Base-by-base conservation (phyloP, 257 asterid genomes). In the Primulina tabacum region DNA sequence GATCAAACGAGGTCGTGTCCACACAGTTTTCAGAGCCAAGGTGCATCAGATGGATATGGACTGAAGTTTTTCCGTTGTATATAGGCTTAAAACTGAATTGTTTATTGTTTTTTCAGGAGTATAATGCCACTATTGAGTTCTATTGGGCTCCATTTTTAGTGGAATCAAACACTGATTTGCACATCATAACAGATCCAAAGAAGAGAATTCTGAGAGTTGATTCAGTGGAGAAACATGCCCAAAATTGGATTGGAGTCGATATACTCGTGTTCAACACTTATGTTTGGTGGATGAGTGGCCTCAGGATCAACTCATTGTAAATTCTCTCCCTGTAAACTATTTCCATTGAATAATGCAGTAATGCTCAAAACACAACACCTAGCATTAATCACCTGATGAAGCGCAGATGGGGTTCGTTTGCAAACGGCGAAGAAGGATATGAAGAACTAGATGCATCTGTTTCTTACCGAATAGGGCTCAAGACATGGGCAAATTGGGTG, bases 401-500 rank as follows among this genome's bases (percentile, higher is more conserved):
- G 62, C 20, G 65, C 82, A 90, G 97, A 73, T 88, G 98, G 98
- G 97, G 97, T 56, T 87, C 90, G 6, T 92, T 92, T 79, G 81
- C 87, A 1, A 92, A 92, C 68, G 97, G 97, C 10, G 87, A 82
- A 38, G 87, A 90, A 70, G 98, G 97, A 24, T 87, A 79, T 35
- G 88, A 92, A 73, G 93, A 87, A 71, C 37, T 90, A 69, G 96
- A 88, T 52, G 74, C 93, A 0, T 65, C 77, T 2, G 79, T 90
- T 71, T 80, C 98, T 1, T 92, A 92, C 81, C 85, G 75, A 57
- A 58, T 92, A 72, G 98, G 83, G 38, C 73, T 92, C 47, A 88
- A 84, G 60, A 90, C 98, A 72, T 92, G 98, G 96, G 98, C 98
- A 7, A 92, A 92, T 64, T 92, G 98, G 98, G 86, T 92, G 52